These are phyloP conservation scores for Ogataea angusta DNA, from an alignment of 805 yeast species.

Conservation along the genomic window DNA sequence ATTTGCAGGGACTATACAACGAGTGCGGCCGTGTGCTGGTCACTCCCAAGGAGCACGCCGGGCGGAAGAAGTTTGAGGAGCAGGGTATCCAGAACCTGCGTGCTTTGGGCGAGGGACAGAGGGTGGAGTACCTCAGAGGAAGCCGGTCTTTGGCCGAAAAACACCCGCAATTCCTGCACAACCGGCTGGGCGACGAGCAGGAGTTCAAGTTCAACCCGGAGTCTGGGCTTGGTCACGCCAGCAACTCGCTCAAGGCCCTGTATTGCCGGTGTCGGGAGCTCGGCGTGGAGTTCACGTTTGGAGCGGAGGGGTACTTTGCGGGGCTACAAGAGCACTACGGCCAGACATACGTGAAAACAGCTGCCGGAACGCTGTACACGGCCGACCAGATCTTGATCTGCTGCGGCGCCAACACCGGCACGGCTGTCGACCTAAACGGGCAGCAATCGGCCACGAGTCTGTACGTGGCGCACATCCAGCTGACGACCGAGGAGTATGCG, in stretches of 20 bases:
- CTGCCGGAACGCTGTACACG: constrained; percentile 28
- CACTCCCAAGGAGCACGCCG: constrained; percentile 33
- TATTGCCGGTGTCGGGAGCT: constrained; percentile 26
- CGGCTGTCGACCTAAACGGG: constrained; percentile 30
- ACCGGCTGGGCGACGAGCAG: constrained; percentile 13
- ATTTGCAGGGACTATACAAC: constrained; percentile 33
- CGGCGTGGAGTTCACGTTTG: constrained; percentile 38
- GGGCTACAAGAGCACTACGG: constrained; percentile 12
- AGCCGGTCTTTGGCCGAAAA: constrained; percentile 31
- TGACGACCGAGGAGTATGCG: constrained; percentile 36
- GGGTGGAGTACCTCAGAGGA: constrained; percentile 29
- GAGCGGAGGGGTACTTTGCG: constrained; percentile 26
- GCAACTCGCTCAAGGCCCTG: constrained; percentile 35
- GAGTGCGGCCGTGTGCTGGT: constrained; percentile 43
- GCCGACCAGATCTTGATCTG: constrained; percentile 37
- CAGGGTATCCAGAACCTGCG: constrained; percentile 36
- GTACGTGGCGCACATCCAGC: constrained; percentile 37
- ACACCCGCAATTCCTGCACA: constrained; percentile 18
- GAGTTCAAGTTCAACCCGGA: constrained; percentile 35
- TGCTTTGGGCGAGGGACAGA: constrained; percentile 25
- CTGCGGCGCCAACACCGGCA: constrained; percentile 41
- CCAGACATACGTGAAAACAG: constrained; percentile 22
- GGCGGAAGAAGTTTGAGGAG: constrained; percentile 38
- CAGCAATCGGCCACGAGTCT: constrained; percentile 40
- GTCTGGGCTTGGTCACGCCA: constrained; percentile 42